Percentiles rank a stretch among this genome's conserved stretches.
Evolutionary conservation across 164 flowering plant genomes (phyloP).

Genomic region (Sedum album): DNA sequence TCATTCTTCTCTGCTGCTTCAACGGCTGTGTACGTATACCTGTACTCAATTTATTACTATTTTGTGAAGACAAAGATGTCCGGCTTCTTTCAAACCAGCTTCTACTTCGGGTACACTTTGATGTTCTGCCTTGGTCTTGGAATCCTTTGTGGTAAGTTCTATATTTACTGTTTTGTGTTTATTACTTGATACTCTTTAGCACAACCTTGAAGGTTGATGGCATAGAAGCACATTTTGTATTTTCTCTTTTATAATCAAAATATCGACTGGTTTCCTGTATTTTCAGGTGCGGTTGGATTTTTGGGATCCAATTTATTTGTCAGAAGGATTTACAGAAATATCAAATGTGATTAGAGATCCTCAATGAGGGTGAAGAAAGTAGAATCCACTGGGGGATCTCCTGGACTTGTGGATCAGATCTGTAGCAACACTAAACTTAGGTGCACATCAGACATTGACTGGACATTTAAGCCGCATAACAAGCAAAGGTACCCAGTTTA

Average conservation of each 20-base stretch:
- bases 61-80: slow-evolving; percentile 96
- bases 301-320: slow-evolving; percentile 77
- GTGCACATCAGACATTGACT: background rate
- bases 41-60: slow-evolving; percentile 90
- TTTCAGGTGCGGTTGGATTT: slow-evolving; percentile 83
- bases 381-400: background rate
- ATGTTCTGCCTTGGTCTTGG: slow-evolving; percentile 98
- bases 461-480: background rate
- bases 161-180: background rate
- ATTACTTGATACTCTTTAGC: background rate
- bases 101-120: slow-evolving; percentile 94
- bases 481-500: background rate
- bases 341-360: slow-evolving; percentile 70
- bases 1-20: slow-evolving; percentile 98
- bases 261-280: slow-evolving; percentile 11
- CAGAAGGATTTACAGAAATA: slow-evolving; percentile 89
- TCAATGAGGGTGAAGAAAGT: background rate
- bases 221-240: background rate
- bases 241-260: too few relatives aligned
- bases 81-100: slow-evolving; percentile 99
- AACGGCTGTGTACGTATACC: slow-evolving; percentile 85
- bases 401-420: background rate
- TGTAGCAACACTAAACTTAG: background rate
- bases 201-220: background rate
- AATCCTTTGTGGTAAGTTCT: slow-evolving; percentile 85